phyloP scores from a whole-genome alignment of 306 rosid species.

The Macrotyloma uniflorum region DNA sequence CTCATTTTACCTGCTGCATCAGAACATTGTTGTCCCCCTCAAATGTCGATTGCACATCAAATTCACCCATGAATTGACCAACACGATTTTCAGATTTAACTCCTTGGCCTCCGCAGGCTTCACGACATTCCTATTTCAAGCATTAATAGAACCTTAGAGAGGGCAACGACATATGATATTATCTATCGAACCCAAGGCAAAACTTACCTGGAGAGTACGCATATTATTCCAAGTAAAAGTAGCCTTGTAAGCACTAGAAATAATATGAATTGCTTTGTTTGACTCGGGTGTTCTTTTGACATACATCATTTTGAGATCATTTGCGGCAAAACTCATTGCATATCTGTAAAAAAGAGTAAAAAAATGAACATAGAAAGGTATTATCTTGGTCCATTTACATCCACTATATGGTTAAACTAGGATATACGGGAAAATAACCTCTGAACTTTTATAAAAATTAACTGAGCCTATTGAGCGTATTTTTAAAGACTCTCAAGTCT shows the following conservation, averaged over 20 bases:
- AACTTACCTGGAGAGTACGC: slow-evolving; percentile 82
- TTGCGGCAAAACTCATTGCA: slow-evolving; percentile 84
- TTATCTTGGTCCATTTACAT: slow-evolving; percentile 15
- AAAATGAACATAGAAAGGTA: slow-evolving; percentile 21
- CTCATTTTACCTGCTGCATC: slow-evolving; percentile 85
- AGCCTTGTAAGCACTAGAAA: slow-evolving; percentile 94
- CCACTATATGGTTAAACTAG: slow-evolving; percentile 5
- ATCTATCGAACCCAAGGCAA: slow-evolving; percentile 19
- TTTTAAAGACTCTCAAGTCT: background rate
- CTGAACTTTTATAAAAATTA: background rate
- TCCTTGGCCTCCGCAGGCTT: slow-evolving; percentile 98
- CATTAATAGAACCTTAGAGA: slow-evolving; percentile 28
- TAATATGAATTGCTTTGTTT: slow-evolving; percentile 75
- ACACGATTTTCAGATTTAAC: slow-evolving; percentile 83
- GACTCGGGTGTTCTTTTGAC: slow-evolving; percentile 70
- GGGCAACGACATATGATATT: background rate
- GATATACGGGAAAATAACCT: slow-evolving; percentile 9
- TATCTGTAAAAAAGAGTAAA: slow-evolving; percentile 56
- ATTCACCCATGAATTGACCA: slow-evolving; percentile 77
- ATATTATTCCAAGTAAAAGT: slow-evolving; percentile 87
- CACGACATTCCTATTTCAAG: slow-evolving; percentile 84
- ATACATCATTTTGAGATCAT: slow-evolving; percentile 71
- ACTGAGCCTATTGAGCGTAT: background rate
- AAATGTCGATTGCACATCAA: slow-evolving; percentile 92
- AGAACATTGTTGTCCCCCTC: slow-evolving; percentile 99